Conservation (phyloP, 495 filamentous ascomycete genomes). For the Xylaria venustula region DNA sequence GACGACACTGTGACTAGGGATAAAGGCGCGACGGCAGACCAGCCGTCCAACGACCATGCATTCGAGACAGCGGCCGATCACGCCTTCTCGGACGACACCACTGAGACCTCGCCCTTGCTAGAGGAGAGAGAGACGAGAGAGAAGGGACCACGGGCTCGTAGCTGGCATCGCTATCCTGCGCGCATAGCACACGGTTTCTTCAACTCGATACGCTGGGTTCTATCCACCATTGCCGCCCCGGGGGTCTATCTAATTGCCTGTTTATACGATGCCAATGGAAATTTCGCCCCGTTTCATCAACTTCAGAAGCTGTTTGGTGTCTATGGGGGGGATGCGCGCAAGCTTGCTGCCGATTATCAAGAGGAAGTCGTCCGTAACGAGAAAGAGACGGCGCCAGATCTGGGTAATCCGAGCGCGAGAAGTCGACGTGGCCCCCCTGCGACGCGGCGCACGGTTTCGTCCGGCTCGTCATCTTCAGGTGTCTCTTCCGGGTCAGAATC, state of each 20-base stretch:
- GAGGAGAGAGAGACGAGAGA: constrained; percentile 33
- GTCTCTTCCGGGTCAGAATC: constrained; percentile 62
- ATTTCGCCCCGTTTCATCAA: constrained; percentile 69
- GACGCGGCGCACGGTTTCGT: constrained; percentile 47
- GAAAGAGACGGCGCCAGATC: constrained; percentile 21
- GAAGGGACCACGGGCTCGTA: constrained; percentile 33
- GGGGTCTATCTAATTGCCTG: constrained; percentile 76
- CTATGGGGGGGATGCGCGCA: constrained; percentile 34
- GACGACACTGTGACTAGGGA: constrained; percentile 35
- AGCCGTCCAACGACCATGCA: constrained; percentile 24
- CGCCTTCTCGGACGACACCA: constrained; percentile 28
- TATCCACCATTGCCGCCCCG: constrained; percentile 75
- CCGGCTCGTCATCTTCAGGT: constrained; percentile 57
- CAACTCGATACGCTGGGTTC: constrained; percentile 68
- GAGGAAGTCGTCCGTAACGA: constrained; percentile 33
- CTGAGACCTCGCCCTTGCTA: constrained; percentile 71
- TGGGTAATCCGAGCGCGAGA: constrained; percentile 9
- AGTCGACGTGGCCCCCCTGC: constrained; percentile 22
- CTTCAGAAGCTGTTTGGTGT: constrained; percentile 57
- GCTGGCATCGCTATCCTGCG: constrained; percentile 57
- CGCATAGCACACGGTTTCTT: constrained; percentile 57
- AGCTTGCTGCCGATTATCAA: constrained; percentile 37
- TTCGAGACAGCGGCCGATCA: constrained; percentile 26
- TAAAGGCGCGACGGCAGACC: constrained; percentile 30
- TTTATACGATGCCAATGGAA: constrained; percentile 76